phyloP scores from a whole-genome alignment of 257 asterid genomes.

The Lantana camara region DNA sequence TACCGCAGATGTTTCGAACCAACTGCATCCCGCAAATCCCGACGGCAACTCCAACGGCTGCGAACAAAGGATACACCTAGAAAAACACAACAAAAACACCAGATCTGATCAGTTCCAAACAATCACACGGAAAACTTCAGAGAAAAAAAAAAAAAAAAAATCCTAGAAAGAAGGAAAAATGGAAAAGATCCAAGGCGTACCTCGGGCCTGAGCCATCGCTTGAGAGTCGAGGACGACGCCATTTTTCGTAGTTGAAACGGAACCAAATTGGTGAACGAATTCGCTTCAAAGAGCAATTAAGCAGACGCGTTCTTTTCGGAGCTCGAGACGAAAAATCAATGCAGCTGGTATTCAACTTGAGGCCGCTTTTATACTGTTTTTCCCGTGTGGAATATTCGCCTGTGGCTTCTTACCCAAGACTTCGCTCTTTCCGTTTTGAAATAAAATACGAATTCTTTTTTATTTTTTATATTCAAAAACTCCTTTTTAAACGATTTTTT shows the following conservation, averaged over 20 bases:
- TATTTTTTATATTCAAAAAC: no score
- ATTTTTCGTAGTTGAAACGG: slow-evolving; percentile 30
- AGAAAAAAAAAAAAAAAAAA: no score
- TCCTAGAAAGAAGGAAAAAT: slow-evolving; percentile 16
- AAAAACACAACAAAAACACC: slow-evolving; percentile 13
- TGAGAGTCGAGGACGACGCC: slow-evolving; percentile 65
- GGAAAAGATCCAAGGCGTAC: slow-evolving; percentile 41
- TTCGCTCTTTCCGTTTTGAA: not conserved
- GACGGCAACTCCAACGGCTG: slow-evolving; percentile 82
- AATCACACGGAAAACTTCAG: not conserved
- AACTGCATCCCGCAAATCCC: slow-evolving; percentile 91
- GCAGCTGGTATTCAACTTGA: not conserved
- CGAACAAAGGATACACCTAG: slow-evolving; percentile 86
- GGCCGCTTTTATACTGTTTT: not conserved
- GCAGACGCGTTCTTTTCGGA: slow-evolving; percentile 4
- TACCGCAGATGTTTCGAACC: slow-evolving; percentile 70
- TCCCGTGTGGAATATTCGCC: slow-evolving; percentile 24
- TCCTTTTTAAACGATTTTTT: not conserved
- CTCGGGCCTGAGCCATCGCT: slow-evolving; percentile 95
- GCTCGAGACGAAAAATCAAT: not conserved
- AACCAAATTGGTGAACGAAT: slow-evolving; percentile 8
- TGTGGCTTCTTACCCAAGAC: slow-evolving; percentile 16
- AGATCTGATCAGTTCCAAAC: slow-evolving; percentile 38
- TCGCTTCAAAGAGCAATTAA: not conserved
- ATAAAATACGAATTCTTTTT: not conserved